Conservation (phyloP, 1,139 yeast species). For the Geotrichum australiense region DNA sequence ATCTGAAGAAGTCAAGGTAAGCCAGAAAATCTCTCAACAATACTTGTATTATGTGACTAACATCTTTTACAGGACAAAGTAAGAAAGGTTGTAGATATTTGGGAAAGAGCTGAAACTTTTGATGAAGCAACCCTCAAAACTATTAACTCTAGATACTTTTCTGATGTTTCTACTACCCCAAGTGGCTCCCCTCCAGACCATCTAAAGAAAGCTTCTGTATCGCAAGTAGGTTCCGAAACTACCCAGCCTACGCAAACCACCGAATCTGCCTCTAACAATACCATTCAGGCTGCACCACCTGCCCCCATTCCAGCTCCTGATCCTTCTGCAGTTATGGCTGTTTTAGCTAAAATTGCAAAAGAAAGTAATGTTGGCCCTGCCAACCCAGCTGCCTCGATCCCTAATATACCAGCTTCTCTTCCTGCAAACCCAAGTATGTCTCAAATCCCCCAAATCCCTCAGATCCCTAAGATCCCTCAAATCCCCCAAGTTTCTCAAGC, state of each 20-base stretch:
- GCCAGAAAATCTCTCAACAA: background rate
- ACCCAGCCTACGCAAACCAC: background rate
- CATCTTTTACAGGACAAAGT: slow-evolving; percentile 50
- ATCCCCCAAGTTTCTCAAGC: no score
- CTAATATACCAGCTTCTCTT: slow-evolving; percentile 26
- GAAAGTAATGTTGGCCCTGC: slow-evolving; percentile 23
- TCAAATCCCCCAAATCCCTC: no score
- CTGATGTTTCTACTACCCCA: slow-evolving; percentile 43
- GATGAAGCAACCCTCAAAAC: slow-evolving; percentile 46
- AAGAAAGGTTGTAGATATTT: slow-evolving; percentile 77
- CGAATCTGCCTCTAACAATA: background rate
- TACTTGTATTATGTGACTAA: background rate
- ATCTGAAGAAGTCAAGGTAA: slow-evolving; percentile 26
- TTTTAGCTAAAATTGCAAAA: slow-evolving; percentile 35
- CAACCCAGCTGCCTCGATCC: slow-evolving; percentile 24
- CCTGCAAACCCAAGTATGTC: slow-evolving; percentile 15
- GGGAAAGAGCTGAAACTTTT: slow-evolving; percentile 86
- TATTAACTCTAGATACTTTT: slow-evolving; percentile 54
- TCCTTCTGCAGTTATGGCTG: slow-evolving; percentile 29
- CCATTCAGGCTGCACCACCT: slow-evolving; percentile 39
- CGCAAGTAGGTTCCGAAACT: background rate
- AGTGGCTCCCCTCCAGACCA: slow-evolving; percentile 30
- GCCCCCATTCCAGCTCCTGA: slow-evolving; percentile 20
- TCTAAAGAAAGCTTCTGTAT: slow-evolving; percentile 23
- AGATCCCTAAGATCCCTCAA: no score